Conservation (phyloP, 805 yeast genomes). For the Lachancea nothofagi region DNA sequence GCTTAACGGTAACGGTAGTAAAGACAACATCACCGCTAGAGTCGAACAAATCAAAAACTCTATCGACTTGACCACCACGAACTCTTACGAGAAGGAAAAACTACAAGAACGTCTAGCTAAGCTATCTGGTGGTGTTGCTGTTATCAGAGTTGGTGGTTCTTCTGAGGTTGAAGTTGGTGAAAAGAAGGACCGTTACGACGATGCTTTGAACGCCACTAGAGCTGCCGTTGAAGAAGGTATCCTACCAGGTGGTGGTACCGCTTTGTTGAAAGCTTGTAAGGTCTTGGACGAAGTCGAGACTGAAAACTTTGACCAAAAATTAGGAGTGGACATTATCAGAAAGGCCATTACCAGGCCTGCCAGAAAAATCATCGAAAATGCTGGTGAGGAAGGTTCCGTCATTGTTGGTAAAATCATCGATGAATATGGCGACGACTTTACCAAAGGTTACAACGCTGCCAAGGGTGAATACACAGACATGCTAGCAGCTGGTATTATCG, state of each 20-base stretch:
- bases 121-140: slow-evolving; percentile 97
- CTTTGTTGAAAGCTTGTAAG: slow-evolving; percentile 85
- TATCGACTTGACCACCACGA: slow-evolving; percentile 60
- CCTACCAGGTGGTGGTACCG: slow-evolving; percentile 99
- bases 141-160: slow-evolving; percentile 93
- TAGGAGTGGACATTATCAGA: slow-evolving; percentile 90
- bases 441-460: slow-evolving; percentile 85
- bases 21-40: slow-evolving; percentile 75
- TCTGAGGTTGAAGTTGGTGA: slow-evolving; percentile 98
- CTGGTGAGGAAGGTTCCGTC: slow-evolving; percentile 97
- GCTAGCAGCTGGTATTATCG: slow-evolving; percentile 95
- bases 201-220: slow-evolving; percentile 96
- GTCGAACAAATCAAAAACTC: slow-evolving; percentile 89
- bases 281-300: slow-evolving; percentile 64
- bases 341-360: slow-evolving; percentile 95
- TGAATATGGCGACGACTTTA: slow-evolving; percentile 61
- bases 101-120: slow-evolving; percentile 96
- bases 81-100: slow-evolving; percentile 94
- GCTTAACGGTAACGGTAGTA: slow-evolving; percentile 86
- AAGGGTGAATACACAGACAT: slow-evolving; percentile 92
- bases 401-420: slow-evolving; percentile 78
- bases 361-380: slow-evolving; percentile 88
- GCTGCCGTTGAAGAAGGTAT: slow-evolving; percentile 99
- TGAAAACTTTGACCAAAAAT: slow-evolving; percentile 90
- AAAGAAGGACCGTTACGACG: slow-evolving; percentile 98